These are phyloP conservation scores for Jamesozyma piceae DNA, from an alignment of 805 yeast genomes.

Conservation along the genomic window DNA sequence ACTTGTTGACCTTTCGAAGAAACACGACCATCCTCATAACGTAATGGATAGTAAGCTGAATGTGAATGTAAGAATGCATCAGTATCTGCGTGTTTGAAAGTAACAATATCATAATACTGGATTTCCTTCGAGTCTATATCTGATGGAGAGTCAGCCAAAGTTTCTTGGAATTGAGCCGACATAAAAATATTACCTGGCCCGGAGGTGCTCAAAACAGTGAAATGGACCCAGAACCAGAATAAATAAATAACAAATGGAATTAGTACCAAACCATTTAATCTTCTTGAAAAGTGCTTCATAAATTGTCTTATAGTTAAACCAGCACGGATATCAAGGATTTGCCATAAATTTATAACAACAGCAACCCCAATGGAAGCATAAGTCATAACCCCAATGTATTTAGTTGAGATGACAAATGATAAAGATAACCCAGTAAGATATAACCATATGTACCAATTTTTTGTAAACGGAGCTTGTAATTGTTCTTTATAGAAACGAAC, in stretches of 20 bases:
- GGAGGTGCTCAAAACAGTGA: slow-evolving; percentile 66
- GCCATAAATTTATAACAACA: slow-evolving; percentile 82
- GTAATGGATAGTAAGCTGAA: slow-evolving; percentile 61
- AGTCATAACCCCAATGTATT: slow-evolving; percentile 92
- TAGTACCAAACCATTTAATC: slow-evolving; percentile 61
- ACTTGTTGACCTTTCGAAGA: slow-evolving; percentile 94
- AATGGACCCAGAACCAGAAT: slow-evolving; percentile 89
- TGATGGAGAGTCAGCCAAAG: slow-evolving; percentile 73
- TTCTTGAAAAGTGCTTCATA: slow-evolving; percentile 61
- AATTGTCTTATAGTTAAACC: slow-evolving; percentile 54
- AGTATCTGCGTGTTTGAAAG: slow-evolving; percentile 74
- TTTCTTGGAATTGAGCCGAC: slow-evolving; percentile 93
- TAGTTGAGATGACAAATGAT: slow-evolving; percentile 89
- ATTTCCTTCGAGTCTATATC: slow-evolving; percentile 63
- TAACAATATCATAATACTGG: slow-evolving; percentile 65
- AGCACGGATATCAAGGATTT: slow-evolving; percentile 58
- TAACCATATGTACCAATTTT: slow-evolving; percentile 84
- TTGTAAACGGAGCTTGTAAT: slow-evolving; percentile 56
- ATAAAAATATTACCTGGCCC: slow-evolving; percentile 95
- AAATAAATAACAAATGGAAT: slow-evolving; percentile 76
- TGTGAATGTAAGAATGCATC: slow-evolving; percentile 80
- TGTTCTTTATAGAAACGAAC: slow-evolving; percentile 65
- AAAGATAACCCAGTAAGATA: slow-evolving; percentile 72
- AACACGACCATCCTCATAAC: slow-evolving; percentile 93
- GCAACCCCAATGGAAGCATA: slow-evolving; percentile 82